Percentiles rank a stretch among this genome's conserved stretches.
Conservation (phyloP, 768 basidiomycete genomes). For the Trametes punicea region DNA sequence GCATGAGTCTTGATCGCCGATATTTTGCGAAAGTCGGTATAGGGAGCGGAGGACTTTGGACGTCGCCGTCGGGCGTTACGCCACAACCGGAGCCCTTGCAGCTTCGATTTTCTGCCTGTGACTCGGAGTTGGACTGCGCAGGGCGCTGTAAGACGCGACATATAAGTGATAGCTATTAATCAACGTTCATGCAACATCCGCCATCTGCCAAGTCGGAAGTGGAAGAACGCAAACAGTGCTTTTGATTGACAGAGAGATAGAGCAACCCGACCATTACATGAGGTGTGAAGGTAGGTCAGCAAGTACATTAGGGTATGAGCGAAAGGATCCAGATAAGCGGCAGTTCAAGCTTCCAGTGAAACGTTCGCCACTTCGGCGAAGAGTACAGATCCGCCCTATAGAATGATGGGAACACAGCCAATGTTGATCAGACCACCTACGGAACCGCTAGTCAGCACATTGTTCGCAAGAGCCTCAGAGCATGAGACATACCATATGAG, state of each 20-base stretch:
- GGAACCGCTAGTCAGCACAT: not conserved
- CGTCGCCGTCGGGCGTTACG: too few relatives aligned
- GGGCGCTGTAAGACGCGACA: too few relatives aligned
- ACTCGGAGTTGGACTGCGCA: too few relatives aligned
- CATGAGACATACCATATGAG: not conserved
- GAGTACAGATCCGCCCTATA: not conserved
- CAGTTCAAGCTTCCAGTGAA: not conserved
- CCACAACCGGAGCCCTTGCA: too few relatives aligned
- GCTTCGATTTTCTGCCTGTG: too few relatives aligned
- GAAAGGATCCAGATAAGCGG: not conserved
- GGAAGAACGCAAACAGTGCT: not conserved
- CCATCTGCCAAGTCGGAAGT: too few relatives aligned
- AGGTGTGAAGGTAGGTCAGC: not conserved
- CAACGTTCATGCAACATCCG: too few relatives aligned
- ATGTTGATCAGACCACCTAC: constrained; percentile 6
- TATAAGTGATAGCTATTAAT: too few relatives aligned
- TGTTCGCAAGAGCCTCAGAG: not conserved
- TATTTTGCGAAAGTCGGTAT: too few relatives aligned
- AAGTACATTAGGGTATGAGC: not conserved
- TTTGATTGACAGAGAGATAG: too few relatives aligned
- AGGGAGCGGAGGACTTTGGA: too few relatives aligned
- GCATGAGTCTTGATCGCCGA: too few relatives aligned
- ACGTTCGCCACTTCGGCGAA: not conserved
- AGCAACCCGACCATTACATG: not conserved
- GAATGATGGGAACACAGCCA: constrained; percentile 6